phyloP scores from a whole-genome alignment of 1,139 yeast genomes.

The Sugiyamaella grinbergsii region DNA sequence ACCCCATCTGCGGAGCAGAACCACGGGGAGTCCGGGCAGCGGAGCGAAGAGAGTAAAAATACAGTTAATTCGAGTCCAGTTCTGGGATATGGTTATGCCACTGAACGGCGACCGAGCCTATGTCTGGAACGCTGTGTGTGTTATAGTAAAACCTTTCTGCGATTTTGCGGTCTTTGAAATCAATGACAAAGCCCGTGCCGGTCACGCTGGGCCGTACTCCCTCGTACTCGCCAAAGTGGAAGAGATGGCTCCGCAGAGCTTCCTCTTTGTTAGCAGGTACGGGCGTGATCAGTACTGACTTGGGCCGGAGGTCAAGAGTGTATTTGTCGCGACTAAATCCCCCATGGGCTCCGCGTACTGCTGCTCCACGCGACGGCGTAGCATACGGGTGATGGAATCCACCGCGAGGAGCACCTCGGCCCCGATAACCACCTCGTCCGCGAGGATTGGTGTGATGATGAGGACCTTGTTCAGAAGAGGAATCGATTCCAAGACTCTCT shows the following conservation, averaged over 20 bases:
- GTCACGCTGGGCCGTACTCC: slow-evolving; percentile 26
- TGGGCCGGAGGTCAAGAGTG: slow-evolving; percentile 47
- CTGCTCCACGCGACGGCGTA: slow-evolving; percentile 27
- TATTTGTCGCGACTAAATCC: slow-evolving; percentile 27
- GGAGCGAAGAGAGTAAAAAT: too few relatives aligned
- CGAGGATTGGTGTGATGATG: slow-evolving; percentile 17
- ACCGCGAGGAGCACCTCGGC: slow-evolving; percentile 28
- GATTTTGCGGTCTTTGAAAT: slow-evolving; percentile 45
- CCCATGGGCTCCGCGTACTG: slow-evolving; percentile 28
- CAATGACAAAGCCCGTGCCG: slow-evolving; percentile 38
- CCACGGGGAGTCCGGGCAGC: too few relatives aligned
- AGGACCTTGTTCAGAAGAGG: slow-evolving; percentile 15
- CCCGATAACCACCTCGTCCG: slow-evolving; percentile 34
- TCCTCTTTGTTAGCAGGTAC: slow-evolving; percentile 41
- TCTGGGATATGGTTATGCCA: slow-evolving; percentile 34
- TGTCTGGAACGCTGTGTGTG: slow-evolving; percentile 37
- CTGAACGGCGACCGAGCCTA: slow-evolving; percentile 39
- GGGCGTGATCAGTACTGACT: slow-evolving; percentile 40
- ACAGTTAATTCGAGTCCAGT: slow-evolving; percentile 9
- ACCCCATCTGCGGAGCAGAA: too few relatives aligned
- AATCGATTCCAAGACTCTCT: slow-evolving; percentile 36
- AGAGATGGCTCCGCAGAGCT: slow-evolving; percentile 36
- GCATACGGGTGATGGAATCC: slow-evolving; percentile 16
- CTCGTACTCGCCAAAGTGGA: slow-evolving; percentile 32
- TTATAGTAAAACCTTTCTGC: slow-evolving; percentile 47